Evolutionary conservation across 2,329 filamentous ascomycete genomes (phyloP).

Genomic region (Dothistroma pini): DNA sequence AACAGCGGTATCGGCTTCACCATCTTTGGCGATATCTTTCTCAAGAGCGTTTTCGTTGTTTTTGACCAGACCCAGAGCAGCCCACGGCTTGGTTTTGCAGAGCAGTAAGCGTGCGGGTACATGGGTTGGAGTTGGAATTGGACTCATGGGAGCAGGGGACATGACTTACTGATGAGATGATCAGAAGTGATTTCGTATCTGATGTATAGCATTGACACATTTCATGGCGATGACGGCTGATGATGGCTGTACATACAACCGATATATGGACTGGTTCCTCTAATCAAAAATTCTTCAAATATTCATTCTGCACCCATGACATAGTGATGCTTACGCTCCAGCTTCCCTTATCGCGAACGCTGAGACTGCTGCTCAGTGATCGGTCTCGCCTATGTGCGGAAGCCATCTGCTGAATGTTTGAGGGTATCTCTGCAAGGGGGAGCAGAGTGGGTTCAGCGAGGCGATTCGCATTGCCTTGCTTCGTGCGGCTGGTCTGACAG

Average conservation of each 20-base stretch:
- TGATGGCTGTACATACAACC: constrained; percentile 4
- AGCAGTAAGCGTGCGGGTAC: constrained; percentile 28
- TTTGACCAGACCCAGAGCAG: constrained; percentile 54
- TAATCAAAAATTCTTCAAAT: not conserved
- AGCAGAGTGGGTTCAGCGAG: too few species aligned
- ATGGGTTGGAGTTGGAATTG: not conserved
- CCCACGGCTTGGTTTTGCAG: constrained; percentile 45
- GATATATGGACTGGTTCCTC: constrained; percentile 2
- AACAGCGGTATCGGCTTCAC: constrained; percentile 56
- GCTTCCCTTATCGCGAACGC: too few species aligned
- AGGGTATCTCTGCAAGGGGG: too few species aligned
- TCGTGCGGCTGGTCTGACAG: too few species aligned
- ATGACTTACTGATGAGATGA: not conserved
- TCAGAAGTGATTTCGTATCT: not conserved
- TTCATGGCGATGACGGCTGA: not conserved
- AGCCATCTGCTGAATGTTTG: too few species aligned
- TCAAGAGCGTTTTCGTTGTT: constrained; percentile 73
- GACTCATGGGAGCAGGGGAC: not conserved
- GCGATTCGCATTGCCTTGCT: too few species aligned
- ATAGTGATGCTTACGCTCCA: not conserved
- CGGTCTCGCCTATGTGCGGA: too few species aligned
- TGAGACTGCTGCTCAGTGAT: too few species aligned
- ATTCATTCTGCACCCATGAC: not conserved
- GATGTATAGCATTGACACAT: not conserved
- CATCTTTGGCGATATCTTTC: constrained; percentile 69